Conservation (phyloP, 1,284 basidiomycete species). For the Veloboletus limbatus region DNA sequence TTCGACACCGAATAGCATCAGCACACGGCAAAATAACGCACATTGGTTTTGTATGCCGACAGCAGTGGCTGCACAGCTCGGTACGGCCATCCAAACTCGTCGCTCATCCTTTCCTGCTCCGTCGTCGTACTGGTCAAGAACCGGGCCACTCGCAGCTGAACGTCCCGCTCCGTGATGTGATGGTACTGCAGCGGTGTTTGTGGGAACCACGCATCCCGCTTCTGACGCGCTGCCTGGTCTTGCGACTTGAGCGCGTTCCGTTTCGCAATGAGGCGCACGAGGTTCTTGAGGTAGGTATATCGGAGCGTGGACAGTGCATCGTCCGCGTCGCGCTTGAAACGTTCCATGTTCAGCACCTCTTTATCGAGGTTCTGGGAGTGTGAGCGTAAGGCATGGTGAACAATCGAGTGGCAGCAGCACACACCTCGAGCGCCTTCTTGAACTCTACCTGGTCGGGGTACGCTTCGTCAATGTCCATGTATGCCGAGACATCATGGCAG, state of each 20-base stretch:
- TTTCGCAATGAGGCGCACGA: conserved; percentile 35
- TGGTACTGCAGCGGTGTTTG: conserved; percentile 44
- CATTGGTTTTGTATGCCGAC: conserved; percentile 39
- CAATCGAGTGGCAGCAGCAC: not conserved
- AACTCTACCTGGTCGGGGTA: conserved; percentile 27
- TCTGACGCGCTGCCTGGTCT: conserved; percentile 37
- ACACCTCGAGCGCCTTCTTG: conserved; percentile 29
- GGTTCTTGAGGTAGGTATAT: conserved; percentile 40
- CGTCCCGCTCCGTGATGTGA: conserved; percentile 41
- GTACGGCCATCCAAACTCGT: conserved; percentile 52
- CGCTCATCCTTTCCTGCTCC: conserved; percentile 48
- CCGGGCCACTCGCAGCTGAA: conserved; percentile 49
- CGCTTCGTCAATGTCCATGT: conserved; percentile 32
- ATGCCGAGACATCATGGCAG: conserved; percentile 33
- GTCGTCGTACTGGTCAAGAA: conserved; percentile 43
- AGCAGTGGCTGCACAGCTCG: conserved; percentile 43
- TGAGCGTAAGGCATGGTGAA: not conserved
- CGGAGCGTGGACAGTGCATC: conserved; percentile 42
- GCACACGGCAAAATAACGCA: conserved; percentile 29
- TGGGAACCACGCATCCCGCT: conserved; percentile 50
- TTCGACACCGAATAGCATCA: too few relatives aligned
- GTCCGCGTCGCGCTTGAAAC: conserved; percentile 30
- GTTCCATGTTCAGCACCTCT: conserved; percentile 19
- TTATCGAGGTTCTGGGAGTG: conserved; percentile 30
- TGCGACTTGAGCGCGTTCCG: conserved; percentile 27